Conservation (phyloP, 352 stramenopile genomes). For the Globisporangium iwayamae region DNA sequence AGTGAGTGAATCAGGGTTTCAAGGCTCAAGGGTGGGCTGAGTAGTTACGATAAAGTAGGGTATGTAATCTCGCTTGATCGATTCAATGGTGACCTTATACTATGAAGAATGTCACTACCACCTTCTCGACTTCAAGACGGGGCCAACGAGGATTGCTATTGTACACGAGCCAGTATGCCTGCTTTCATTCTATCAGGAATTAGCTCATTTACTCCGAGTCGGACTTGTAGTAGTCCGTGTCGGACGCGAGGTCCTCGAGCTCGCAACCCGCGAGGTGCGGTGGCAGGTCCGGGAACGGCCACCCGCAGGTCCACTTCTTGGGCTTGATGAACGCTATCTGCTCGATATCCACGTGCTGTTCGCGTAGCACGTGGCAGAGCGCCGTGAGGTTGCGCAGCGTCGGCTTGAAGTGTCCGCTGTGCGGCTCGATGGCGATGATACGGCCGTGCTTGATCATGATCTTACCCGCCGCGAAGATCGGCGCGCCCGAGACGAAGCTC, state of each 20-base stretch:
- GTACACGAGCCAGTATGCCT: background rate
- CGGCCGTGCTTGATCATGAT: constrained; percentile 54
- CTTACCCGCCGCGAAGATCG: constrained; percentile 64
- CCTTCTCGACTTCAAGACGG: background rate
- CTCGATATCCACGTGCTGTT: constrained; percentile 35
- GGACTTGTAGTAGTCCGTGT: constrained; percentile 49
- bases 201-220: constrained; percentile 17
- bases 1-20: background rate
- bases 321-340: constrained; percentile 55
- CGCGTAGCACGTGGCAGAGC: constrained; percentile 37
- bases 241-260: constrained; percentile 41
- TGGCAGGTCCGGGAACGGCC: constrained; percentile 44
- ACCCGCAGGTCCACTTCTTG: constrained; percentile 63
- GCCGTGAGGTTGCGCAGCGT: constrained; percentile 41
- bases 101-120: background rate
- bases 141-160: background rate
- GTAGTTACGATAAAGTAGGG: background rate
- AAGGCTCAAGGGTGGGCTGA: background rate
- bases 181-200: background rate
- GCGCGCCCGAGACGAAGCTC: constrained; percentile 64
- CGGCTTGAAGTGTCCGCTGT: constrained; percentile 77
- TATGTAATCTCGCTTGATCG: background rate
- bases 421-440: constrained; percentile 61
- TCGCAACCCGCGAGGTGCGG: constrained; percentile 22
- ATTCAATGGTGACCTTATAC: constrained; percentile 2